Base-by-base conservation (phyloP, 2,329 filamentous ascomycete genomes). In the Fusarium aywerte region DNA sequence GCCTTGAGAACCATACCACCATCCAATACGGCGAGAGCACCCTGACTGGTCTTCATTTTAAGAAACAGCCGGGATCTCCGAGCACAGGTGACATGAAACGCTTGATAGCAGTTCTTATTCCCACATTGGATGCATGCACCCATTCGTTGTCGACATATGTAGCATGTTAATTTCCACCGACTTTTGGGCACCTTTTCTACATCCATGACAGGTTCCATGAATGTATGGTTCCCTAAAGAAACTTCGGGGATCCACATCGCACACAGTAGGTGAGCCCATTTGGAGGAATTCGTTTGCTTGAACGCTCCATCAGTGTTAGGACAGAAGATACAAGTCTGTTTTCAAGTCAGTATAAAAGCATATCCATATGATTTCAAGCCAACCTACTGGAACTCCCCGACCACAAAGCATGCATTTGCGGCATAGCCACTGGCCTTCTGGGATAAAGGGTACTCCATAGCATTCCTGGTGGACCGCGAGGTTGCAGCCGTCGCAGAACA, bases 191-290 rank as follows among this genome's bases (percentile, higher is more conserved):
- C 95, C 78, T 97, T 97, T 76, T 99, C 96, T 33, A 99, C 92
- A 71, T 98, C 96, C 84, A 96, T 96, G 49, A 99, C 93, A 1
- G 96, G 96, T 75, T 99, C 96, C 92, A 98, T 97, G 76, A 98
- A 96, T 9, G 94, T 97, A 64, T 93, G 91, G 75, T 99, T 99
- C 15, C 94, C 96, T 48, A 99, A 87, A 5, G 92, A 95, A 8
- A 98, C 93, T 80, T 99, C 96, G 0, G 96, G 96, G 73, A 99
- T 97, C 96, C 96, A 99, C 82, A 98, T 96, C 31, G 96, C 93
- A 76, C 96, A 99, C 10, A 99, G 87, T 12, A 99, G 81, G 84
- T 99, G 96, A 25, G 95, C 92, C 96, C 96, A 99, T 80, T 97
- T 96, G 4, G 94, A 93, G 4, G 92, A 92, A 68, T 93, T 97